A percentile compares a stretch with the other conserved stretches of the same genome.
These are phyloP conservation scores for Phytopythium boreale DNA, from an alignment of 352 stramenopile species.

Conservation along the genomic window DNA sequence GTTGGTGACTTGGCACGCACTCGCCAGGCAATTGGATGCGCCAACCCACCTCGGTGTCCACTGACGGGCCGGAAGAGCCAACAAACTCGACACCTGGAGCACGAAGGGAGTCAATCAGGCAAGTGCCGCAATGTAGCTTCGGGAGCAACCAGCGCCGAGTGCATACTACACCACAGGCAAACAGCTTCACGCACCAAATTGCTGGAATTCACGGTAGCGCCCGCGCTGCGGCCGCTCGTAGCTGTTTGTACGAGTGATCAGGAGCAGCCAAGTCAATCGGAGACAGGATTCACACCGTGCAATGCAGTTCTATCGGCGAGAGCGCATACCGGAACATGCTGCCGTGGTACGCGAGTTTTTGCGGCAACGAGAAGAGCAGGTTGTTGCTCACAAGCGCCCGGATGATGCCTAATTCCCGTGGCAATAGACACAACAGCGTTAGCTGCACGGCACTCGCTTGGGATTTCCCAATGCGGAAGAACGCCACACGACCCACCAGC, in stretches of 20 bases:
- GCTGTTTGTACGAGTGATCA: conserved; percentile 17
- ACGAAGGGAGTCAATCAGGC: neutral
- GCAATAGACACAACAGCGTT: neutral
- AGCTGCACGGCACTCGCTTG: neutral
- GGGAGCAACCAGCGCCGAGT: neutral
- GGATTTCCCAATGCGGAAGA: neutral
- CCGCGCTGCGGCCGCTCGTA: conserved; percentile 86
- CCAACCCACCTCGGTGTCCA: conserved; percentile 67
- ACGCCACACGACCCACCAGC: conserved; percentile 28
- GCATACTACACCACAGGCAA: neutral
- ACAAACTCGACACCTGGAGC: conserved; percentile 76
- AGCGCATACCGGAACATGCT: conserved; percentile 82
- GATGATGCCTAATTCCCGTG: conserved; percentile 45
- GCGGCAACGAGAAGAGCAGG: conserved; percentile 60
- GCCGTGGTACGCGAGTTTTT: conserved; percentile 82
- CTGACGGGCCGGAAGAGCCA: conserved; percentile 65
- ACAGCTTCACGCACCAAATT: conserved; percentile 55
- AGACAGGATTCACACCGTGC: neutral
- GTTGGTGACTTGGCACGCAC: neutral
- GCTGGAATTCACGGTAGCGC: conserved; percentile 86
- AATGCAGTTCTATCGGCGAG: neutral
- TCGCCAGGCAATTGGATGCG: neutral
- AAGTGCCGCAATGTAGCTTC: neutral
- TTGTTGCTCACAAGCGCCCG: conserved; percentile 80
- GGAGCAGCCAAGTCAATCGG: neutral